phyloP scores from a whole-genome alignment of 768 basidiomycete species.

The Coprinopsis marcescibilis region DNA sequence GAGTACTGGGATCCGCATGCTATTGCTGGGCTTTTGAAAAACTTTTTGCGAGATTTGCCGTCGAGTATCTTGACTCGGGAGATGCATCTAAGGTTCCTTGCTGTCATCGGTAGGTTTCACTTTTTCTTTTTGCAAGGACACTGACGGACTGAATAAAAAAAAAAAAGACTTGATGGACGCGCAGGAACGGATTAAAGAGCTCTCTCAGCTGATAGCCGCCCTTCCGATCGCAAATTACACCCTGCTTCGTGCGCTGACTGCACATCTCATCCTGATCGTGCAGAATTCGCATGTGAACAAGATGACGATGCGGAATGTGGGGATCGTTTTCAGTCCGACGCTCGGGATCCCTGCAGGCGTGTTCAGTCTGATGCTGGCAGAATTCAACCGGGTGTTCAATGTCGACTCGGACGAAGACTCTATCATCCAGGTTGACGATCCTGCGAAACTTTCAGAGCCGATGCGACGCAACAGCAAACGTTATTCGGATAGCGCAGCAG shows the following conservation, averaged over 20 bases:
- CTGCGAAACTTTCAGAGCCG: slow-evolving; percentile 22
- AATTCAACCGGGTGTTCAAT: slow-evolving; percentile 92
- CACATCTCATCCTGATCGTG: slow-evolving; percentile 92
- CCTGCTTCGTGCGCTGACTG: slow-evolving; percentile 86
- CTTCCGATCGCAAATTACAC: slow-evolving; percentile 93
- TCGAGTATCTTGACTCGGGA: slow-evolving; percentile 90
- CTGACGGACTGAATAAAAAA: slow-evolving; percentile 9
- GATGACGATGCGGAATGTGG: slow-evolving; percentile 98
- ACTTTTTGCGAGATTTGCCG: slow-evolving; percentile 89
- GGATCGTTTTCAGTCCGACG: slow-evolving; percentile 97
- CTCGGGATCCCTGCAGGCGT: slow-evolving; percentile 97
- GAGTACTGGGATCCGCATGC: slow-evolving; percentile 99
- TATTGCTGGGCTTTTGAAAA: slow-evolving; percentile 90
- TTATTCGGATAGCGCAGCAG: slow-evolving; percentile 79
- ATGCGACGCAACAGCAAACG: slow-evolving; percentile 77
- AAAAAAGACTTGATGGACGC: slow-evolving; percentile 78
- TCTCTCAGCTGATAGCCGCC: slow-evolving; percentile 78
- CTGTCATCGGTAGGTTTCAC: slow-evolving; percentile 81
- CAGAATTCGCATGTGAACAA: slow-evolving; percentile 88
- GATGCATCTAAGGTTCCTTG: slow-evolving; percentile 83
- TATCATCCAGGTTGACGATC: neutral
- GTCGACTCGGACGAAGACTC: slow-evolving; percentile 42
- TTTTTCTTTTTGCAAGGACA: neutral
- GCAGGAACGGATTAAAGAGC: slow-evolving; percentile 82
- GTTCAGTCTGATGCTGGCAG: slow-evolving; percentile 89